A percentile compares a stretch with the other conserved stretches of the same genome.
Conservation (phyloP, 495 filamentous ascomycete genomes). For the Rhypophila decipiens region DNA sequence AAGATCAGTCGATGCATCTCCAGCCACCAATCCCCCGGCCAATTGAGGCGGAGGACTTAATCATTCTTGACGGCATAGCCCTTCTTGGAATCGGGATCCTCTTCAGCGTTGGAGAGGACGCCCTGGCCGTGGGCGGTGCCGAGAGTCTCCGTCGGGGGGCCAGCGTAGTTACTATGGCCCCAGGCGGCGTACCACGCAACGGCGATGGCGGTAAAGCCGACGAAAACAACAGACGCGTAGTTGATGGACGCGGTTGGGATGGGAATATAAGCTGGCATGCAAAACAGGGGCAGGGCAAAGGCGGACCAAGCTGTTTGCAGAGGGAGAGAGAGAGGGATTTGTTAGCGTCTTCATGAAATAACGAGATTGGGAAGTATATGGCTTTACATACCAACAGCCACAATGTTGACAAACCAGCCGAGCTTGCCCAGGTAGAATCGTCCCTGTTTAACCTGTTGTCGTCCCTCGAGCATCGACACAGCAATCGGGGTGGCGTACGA, state of each 20-base stretch:
- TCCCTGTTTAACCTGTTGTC: constrained; percentile 44
- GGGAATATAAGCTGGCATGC: constrained; percentile 55
- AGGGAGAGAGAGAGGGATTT: neutral
- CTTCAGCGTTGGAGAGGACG: too few relatives aligned
- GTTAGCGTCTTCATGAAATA: constrained; percentile 29
- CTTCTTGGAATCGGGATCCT: too few relatives aligned
- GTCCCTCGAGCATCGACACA: constrained; percentile 46
- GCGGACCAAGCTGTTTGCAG: constrained; percentile 52
- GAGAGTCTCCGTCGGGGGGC: constrained; percentile 46
- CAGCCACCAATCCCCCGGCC: too few relatives aligned
- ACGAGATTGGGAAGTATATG: neutral
- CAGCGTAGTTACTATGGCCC: constrained; percentile 63
- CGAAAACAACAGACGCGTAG: constrained; percentile 58
- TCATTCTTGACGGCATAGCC: too few relatives aligned
- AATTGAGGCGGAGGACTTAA: too few relatives aligned
- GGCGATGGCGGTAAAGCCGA: constrained; percentile 51
- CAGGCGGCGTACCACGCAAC: constrained; percentile 39
- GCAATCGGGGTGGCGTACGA: constrained; percentile 55
- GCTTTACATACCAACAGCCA: constrained; percentile 44
- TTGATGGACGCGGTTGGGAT: constrained; percentile 54
- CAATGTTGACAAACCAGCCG: constrained; percentile 50
- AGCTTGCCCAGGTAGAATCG: constrained; percentile 50
- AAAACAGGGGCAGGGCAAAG: constrained; percentile 60
- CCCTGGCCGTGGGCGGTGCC: too few relatives aligned
- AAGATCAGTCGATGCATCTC: too few relatives aligned